A percentile compares a stretch with the other conserved stretches of the same genome.
Evolutionary conservation across 2,329 filamentous ascomycete genomes (phyloP).

Genomic region (Aspergillus sp.): DNA sequence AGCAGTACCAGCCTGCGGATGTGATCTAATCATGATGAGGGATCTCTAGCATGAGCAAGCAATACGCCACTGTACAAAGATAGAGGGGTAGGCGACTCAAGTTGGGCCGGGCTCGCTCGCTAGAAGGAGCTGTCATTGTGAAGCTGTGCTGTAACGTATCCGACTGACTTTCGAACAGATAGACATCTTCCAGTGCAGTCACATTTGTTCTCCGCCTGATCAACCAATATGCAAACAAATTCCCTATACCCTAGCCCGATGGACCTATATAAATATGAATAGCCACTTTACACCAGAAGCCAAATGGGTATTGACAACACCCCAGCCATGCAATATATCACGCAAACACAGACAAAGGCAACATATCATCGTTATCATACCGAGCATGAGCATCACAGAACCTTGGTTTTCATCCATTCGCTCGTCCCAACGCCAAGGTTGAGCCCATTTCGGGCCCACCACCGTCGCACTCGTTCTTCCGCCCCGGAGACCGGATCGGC

Average conservation of each 20-base stretch:
- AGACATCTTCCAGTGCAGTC: too few relatives aligned
- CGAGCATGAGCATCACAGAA: conserved; percentile 49
- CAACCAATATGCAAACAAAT: not conserved
- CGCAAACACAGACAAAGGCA: not conserved
- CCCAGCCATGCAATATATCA: not conserved
- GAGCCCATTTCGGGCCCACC: conserved; percentile 85
- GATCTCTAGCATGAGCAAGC: too few relatives aligned
- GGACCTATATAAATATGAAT: not conserved
- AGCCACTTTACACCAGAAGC: not conserved
- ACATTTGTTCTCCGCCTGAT: too few relatives aligned
- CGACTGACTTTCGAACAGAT: too few relatives aligned
- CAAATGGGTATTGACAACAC: not conserved
- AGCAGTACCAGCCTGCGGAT: too few relatives aligned
- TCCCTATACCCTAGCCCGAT: not conserved
- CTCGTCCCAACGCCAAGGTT: conserved; percentile 79
- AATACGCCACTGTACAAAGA: too few relatives aligned
- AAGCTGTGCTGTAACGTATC: too few relatives aligned
- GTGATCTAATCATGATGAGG: too few relatives aligned
- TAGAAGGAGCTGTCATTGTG: too few relatives aligned
- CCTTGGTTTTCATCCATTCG: conserved; percentile 84
- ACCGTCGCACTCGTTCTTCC: conserved; percentile 70
- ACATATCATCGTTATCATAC: not conserved
- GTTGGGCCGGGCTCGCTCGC: too few relatives aligned
- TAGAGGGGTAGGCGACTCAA: too few relatives aligned
- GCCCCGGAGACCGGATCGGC: conserved; percentile 64